phyloP scores from a whole-genome alignment of 208 protist species.

The Polymyxa betae region DNA sequence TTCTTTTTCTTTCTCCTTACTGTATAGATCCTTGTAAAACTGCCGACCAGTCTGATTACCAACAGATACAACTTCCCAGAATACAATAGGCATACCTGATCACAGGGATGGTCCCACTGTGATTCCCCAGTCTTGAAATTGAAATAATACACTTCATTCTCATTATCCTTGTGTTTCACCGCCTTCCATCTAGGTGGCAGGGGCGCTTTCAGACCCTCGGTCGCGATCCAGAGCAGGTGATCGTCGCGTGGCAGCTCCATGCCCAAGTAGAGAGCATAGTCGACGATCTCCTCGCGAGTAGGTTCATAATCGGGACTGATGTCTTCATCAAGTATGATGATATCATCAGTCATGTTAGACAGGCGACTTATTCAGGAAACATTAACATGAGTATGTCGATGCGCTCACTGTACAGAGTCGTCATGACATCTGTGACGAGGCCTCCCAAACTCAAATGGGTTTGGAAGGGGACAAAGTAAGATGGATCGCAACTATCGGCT shows the following conservation, averaged over 20 bases:
- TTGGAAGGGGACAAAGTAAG: too few relatives aligned
- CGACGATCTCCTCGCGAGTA: constrained; percentile 60
- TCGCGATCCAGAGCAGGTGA: constrained; percentile 66
- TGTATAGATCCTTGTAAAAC: constrained; percentile 38
- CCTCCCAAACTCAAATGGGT: too few relatives aligned
- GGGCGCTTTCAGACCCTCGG: constrained; percentile 65
- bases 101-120: constrained; percentile 59
- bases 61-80: background rate
- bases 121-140: constrained; percentile 68
- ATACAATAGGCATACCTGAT: constrained; percentile 13
- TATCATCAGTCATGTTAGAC: too few relatives aligned
- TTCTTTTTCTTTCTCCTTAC: constrained; percentile 55
- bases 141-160: constrained; percentile 70
- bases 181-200: constrained; percentile 64
- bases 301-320: constrained; percentile 61
- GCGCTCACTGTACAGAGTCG: too few relatives aligned
- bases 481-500: too few relatives aligned
- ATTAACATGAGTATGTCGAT: too few relatives aligned
- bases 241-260: constrained; percentile 62
- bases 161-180: constrained; percentile 55
- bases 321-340: constrained; percentile 58
- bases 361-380: too few relatives aligned
- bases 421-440: too few relatives aligned
- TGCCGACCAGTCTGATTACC: constrained; percentile 23
- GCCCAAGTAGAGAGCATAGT: constrained; percentile 66